phyloP scores from a whole-genome alignment of 208 protist genomes.

The Leishmania mexicana region DNA sequence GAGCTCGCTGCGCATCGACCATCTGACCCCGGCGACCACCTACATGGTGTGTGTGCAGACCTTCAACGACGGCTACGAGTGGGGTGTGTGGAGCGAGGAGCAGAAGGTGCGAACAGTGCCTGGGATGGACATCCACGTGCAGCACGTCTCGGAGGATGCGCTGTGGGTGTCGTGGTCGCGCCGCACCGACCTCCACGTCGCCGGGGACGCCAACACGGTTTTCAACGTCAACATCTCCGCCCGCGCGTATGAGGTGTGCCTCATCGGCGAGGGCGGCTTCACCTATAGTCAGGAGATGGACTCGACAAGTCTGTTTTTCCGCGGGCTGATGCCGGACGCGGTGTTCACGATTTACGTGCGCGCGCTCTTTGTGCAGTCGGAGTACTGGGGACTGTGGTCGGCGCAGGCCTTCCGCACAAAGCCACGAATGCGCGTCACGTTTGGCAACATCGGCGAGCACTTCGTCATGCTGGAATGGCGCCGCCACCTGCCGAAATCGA shows the following conservation, averaged over 20 bases:
- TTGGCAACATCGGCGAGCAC: constrained; percentile 92
- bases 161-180: constrained; percentile 88
- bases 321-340: constrained; percentile 84
- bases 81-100: constrained; percentile 91
- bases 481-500: constrained; percentile 70
- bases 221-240: constrained; percentile 84
- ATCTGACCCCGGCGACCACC: constrained; percentile 78
- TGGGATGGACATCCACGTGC: constrained; percentile 81
- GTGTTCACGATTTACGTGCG: constrained; percentile 88
- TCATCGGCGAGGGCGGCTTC: constrained; percentile 81
- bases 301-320: constrained; percentile 83
- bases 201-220: constrained; percentile 68
- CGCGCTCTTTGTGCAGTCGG: constrained; percentile 70
- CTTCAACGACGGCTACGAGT: constrained; percentile 91
- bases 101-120: constrained; percentile 85
- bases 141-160: constrained; percentile 89
- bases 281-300: constrained; percentile 72
- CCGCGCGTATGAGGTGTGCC: constrained; percentile 79
- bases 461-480: constrained; percentile 93
- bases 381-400: constrained; percentile 89
- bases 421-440: constrained; percentile 79
- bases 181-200: constrained; percentile 54
- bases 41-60: constrained; percentile 91
- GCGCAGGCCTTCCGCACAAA: constrained; percentile 82
- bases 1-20: constrained; percentile 65